These are phyloP conservation scores for Pleurostoma richardsiae DNA, from an alignment of 2,329 filamentous ascomycete species.

Conservation along the genomic window DNA sequence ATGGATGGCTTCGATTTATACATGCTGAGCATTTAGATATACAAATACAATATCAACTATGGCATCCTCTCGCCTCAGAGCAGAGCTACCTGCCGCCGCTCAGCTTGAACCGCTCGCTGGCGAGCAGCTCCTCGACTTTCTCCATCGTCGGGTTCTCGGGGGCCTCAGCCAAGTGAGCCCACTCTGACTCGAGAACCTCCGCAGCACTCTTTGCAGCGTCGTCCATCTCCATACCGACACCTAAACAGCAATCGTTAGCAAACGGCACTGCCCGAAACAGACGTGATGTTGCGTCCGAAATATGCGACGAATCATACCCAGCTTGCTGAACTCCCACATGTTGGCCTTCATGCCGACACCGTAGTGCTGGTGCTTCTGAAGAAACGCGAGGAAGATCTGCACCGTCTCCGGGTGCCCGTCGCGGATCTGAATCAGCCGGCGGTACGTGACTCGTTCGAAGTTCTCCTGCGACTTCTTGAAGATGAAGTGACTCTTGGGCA, in stretches of 20 bases:
- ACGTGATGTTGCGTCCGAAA: not conserved
- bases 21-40: not conserved
- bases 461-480: constrained; percentile 98
- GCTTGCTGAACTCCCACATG: constrained; percentile 77
- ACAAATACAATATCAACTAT: not conserved
- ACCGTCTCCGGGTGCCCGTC: constrained; percentile 88
- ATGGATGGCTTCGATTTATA: no score
- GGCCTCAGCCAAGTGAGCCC: constrained; percentile 50
- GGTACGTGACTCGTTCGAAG: constrained; percentile 85
- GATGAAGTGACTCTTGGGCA: constrained; percentile 83
- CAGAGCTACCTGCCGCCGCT: constrained; percentile 18
- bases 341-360: constrained; percentile 99
- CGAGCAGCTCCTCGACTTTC: constrained; percentile 53
- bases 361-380: constrained; percentile 88
- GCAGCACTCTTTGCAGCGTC: constrained; percentile 35
- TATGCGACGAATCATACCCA: constrained; percentile 47
- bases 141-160: constrained; percentile 42
- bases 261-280: not conserved
- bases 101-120: constrained; percentile 40
- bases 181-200: constrained; percentile 41
- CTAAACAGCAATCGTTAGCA: constrained; percentile 25
- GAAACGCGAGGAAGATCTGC: constrained; percentile 85
- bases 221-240: constrained; percentile 47
- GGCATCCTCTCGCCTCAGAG: constrained; percentile 3
- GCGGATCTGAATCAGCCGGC: constrained; percentile 84